Evolutionary conservation across 2,329 filamentous ascomycete genomes (phyloP), one percentile per base, ranked within the genome.

Genomic region (Pseudocercospora macadamiae): DNA sequence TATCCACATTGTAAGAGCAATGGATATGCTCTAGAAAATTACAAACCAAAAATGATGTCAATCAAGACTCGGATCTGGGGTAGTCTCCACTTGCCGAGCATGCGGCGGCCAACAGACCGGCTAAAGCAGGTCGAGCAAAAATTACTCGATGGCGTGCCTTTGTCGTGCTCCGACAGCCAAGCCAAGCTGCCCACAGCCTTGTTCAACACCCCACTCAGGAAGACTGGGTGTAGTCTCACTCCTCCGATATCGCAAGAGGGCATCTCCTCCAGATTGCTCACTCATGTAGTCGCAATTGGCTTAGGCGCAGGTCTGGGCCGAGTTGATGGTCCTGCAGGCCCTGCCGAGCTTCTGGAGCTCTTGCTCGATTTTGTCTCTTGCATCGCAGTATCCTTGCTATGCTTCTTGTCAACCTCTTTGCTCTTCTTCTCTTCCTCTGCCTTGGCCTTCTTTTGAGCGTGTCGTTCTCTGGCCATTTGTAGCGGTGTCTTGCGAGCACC

Each of bases 381-480:
- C n/a, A n/a, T n/a, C n/a, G n/a, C n/a, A n/a, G n/a, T n/a, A 21
- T 26, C 42, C 10, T 21, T 6, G 42, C 42, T 45, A 18, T 26
- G 19, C 42, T 45, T 19, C n/a, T n/a, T n/a, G n/a, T n/a, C n/a
- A n/a, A n/a, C n/a, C n/a, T n/a, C n/a, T 19, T 39, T 39, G 6
- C 36, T 59, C 54, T 70, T 68, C 34, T 71, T 67, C 53, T 54
- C 58, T 45, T 51, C 48, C 26, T 19, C 52, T 14, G 45, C 61
- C 51, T 60, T 70, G n/a, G 59, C 66, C 66, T 79, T 80, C 25
- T 74, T 71, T 12, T 79, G 79, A 8, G 80, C 82, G 70, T 83
- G 83, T 54, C 81, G 78, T 63, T 84, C 83, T 57, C 85, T 75
- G 6, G 85, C 85, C 59, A 85, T 70, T 65, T 87, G 81, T 57